These are phyloP conservation scores for Hypoxylon perforatum DNA, from an alignment of 495 filamentous ascomycete species.

Conservation along the genomic window DNA sequence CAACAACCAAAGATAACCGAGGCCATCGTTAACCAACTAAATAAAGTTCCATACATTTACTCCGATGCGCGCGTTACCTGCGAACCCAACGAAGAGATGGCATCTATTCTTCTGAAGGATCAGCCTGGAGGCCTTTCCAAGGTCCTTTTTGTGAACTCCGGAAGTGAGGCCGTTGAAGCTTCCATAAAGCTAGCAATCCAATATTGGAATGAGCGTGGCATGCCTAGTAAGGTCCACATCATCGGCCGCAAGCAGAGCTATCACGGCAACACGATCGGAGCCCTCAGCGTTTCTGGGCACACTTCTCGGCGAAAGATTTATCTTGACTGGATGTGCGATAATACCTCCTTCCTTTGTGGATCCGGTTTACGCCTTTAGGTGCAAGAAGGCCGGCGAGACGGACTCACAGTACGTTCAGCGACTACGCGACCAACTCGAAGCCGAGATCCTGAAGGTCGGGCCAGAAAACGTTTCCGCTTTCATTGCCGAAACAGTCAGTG, in stretches of 20 bases:
- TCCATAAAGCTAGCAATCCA: constrained; percentile 71
- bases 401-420: neutral
- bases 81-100: constrained; percentile 18
- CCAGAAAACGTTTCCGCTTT: constrained; percentile 73
- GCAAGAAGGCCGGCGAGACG: neutral
- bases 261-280: constrained; percentile 71
- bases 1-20: neutral
- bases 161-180: constrained; percentile 72
- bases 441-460: constrained; percentile 71
- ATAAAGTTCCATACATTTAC: neutral
- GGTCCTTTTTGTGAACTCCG: constrained; percentile 14
- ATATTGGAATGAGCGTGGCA: constrained; percentile 62
- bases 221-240: constrained; percentile 51
- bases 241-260: constrained; percentile 70
- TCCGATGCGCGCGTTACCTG: constrained; percentile 20
- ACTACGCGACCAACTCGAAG: constrained; percentile 67
- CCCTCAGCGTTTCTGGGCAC: constrained; percentile 67
- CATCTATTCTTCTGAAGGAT: constrained; percentile 2
- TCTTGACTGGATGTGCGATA: constrained; percentile 63
- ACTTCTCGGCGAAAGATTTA: constrained; percentile 65
- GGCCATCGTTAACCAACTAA: neutral
- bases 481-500: constrained; percentile 68
- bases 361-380: neutral
- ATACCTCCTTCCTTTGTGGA: constrained; percentile 60
- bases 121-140: constrained; percentile 10